Evolutionary conservation across 805 yeast genomes (phyloP).

Genomic region (Diddensiella caesifluorescens): DNA sequence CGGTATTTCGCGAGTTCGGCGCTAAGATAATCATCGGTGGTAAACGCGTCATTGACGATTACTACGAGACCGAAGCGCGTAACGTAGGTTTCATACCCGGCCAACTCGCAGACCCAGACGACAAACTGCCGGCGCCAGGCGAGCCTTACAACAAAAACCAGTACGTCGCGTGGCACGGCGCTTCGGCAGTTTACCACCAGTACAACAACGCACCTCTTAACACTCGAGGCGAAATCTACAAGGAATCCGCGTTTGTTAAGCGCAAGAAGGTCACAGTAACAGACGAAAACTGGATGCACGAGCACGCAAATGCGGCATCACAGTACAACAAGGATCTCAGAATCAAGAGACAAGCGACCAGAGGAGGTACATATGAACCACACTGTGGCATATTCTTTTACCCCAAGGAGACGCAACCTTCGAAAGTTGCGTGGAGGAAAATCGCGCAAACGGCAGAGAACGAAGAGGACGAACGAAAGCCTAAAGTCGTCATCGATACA

Average conservation of each 20-base stretch:
- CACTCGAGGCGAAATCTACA: slow-evolving; percentile 26
- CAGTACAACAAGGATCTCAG: slow-evolving; percentile 61
- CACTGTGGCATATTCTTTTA: slow-evolving; percentile 79
- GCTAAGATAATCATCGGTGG: slow-evolving; percentile 79
- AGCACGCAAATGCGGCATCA: slow-evolving; percentile 73
- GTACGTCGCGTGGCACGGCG: slow-evolving; percentile 51
- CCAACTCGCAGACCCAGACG: slow-evolving; percentile 64
- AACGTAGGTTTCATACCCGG: slow-evolving; percentile 63
- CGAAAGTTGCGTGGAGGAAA: slow-evolving; percentile 31
- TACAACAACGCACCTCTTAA: slow-evolving; percentile 24
- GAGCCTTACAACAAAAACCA: slow-evolving; percentile 43
- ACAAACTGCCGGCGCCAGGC: slow-evolving; percentile 40
- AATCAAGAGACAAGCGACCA: slow-evolving; percentile 49
- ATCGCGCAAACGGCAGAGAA: slow-evolving; percentile 28
- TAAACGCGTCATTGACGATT: slow-evolving; percentile 76
- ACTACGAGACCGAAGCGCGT: slow-evolving; percentile 60
- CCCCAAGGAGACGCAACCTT: slow-evolving; percentile 74
- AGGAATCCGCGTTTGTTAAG: slow-evolving; percentile 19
- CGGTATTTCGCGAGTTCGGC: slow-evolving; percentile 88
- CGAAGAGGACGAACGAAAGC: slow-evolving; percentile 18
- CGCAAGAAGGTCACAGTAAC: slow-evolving; percentile 36
- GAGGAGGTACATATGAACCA: slow-evolving; percentile 60
- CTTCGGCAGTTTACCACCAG: slow-evolving; percentile 39
- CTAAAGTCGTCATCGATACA: slow-evolving; percentile 18
- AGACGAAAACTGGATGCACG: slow-evolving; percentile 78